A percentile compares a stretch with the other conserved stretches of the same genome.
Evolutionary conservation across 192 early-diverging fungal species (phyloP).

Genomic region (Cladochytrium replicatum): DNA sequence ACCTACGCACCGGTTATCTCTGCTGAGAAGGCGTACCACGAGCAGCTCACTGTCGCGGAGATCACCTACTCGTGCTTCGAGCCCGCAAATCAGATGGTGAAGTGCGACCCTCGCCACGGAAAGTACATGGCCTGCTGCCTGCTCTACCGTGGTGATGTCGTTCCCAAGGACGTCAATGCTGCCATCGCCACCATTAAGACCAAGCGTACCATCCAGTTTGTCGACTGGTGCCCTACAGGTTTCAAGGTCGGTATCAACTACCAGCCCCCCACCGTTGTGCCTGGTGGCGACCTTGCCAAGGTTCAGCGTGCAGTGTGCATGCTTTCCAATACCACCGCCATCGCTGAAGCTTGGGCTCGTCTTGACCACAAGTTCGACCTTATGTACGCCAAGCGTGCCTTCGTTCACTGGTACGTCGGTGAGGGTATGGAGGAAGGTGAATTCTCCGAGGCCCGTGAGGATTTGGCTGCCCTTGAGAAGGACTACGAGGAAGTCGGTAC

Average conservation of each 20-base stretch:
- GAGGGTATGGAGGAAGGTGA: constrained; percentile 95
- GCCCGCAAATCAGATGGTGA: constrained; percentile 86
- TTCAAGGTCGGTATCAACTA: constrained; percentile 96
- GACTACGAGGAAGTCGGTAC: constrained; percentile 88
- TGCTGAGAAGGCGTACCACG: constrained; percentile 74
- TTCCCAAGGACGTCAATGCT: constrained; percentile 74
- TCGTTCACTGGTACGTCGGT: constrained; percentile 90
- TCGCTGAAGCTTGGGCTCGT: constrained; percentile 85
- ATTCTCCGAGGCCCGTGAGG: constrained; percentile 89
- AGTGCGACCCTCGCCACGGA: constrained; percentile 80
- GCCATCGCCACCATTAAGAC: constrained; percentile 79
- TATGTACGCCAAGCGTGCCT: constrained; percentile 90
- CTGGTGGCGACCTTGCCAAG: constrained; percentile 82
- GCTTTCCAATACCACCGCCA: constrained; percentile 88
- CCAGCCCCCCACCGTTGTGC: constrained; percentile 73
- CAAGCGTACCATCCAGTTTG: constrained; percentile 86
- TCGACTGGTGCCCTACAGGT: constrained; percentile 95
- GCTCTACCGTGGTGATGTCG: constrained; percentile 82
- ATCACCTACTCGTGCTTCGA: constrained; percentile 83
- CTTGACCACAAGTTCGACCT: constrained; percentile 88
- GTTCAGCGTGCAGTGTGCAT: constrained; percentile 86
- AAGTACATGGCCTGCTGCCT: constrained; percentile 92
- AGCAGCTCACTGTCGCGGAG: constrained; percentile 70
- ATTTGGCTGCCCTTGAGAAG: constrained; percentile 85
- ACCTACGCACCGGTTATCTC: constrained; percentile 76